Conservation (phyloP, 495 filamentous ascomycete species). For the Penicillium cosmopolitanum region DNA sequence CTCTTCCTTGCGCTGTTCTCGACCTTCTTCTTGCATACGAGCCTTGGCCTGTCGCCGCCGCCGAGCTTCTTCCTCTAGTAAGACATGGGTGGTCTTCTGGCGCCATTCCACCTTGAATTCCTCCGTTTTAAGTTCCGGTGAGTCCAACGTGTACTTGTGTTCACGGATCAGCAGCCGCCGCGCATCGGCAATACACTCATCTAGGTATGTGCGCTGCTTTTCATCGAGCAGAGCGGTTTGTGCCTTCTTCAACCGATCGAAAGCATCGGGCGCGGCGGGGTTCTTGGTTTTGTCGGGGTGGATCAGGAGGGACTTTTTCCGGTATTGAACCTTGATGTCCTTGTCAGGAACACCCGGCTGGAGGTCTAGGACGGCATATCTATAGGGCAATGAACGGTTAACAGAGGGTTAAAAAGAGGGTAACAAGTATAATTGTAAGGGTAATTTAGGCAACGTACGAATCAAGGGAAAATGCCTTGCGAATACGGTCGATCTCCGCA, state of each 20-base stretch:
- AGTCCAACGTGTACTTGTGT: conserved; percentile 88
- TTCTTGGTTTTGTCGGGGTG: conserved; percentile 98
- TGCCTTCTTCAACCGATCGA: conserved; percentile 95
- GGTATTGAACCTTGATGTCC: conserved; percentile 93
- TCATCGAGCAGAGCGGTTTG: conserved; percentile 91
- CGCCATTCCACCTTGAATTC: conserved; percentile 85
- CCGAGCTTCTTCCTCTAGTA: conserved; percentile 90
- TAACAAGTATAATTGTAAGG: background rate
- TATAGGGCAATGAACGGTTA: conserved; percentile 26
- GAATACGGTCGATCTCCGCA: conserved; percentile 93
- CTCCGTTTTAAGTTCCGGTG: conserved; percentile 74
- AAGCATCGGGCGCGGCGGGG: conserved; percentile 88
- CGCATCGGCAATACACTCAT: conserved; percentile 95
- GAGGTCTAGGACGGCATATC: conserved; percentile 93
- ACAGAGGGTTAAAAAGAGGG: background rate
- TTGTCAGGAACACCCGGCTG: conserved; percentile 94
- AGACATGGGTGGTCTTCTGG: conserved; percentile 86
- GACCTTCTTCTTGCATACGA: conserved; percentile 94
- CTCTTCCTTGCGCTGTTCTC: conserved; percentile 84
- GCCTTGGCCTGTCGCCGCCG: conserved; percentile 86
- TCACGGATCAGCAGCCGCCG: conserved; percentile 93
- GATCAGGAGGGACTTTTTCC: conserved; percentile 95
- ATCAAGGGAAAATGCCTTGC: conserved; percentile 87
- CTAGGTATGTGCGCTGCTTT: conserved; percentile 81
- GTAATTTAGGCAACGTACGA: conserved; percentile 59